Evolutionary conservation across 2,329 filamentous ascomycete species (phyloP).

Genomic region (Beauveria medogensis): DNA sequence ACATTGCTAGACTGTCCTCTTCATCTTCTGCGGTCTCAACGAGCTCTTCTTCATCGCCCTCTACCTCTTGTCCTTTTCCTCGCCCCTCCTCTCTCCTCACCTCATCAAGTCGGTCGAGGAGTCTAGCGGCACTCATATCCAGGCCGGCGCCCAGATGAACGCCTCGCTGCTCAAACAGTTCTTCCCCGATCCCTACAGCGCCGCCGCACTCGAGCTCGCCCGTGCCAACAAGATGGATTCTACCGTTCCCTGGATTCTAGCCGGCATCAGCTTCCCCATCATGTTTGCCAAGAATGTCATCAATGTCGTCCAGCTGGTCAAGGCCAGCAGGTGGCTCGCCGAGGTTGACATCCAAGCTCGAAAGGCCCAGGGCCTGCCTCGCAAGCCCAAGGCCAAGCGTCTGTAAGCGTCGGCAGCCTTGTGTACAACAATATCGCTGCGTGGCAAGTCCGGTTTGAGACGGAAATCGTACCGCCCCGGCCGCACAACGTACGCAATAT

Average conservation of each 20-base stretch:
- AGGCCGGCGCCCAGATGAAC: slow-evolving; percentile 62
- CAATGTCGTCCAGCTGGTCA: slow-evolving; percentile 89
- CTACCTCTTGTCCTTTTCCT: slow-evolving; percentile 95
- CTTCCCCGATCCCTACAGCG: slow-evolving; percentile 85
- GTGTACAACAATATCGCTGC: not conserved
- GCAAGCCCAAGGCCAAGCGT: slow-evolving; percentile 26
- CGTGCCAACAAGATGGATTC: slow-evolving; percentile 89
- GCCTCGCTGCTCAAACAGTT: slow-evolving; percentile 63
- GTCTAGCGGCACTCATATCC: slow-evolving; percentile 41
- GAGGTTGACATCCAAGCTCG: slow-evolving; percentile 75
- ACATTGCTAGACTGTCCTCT: slow-evolving; percentile 66
- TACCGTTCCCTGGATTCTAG: slow-evolving; percentile 60
- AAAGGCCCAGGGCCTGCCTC: slow-evolving; percentile 43
- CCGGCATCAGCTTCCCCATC: slow-evolving; percentile 70
- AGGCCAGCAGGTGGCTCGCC: slow-evolving; percentile 84
- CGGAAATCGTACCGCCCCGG: not conserved
- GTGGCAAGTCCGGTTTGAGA: not conserved
- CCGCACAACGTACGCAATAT: not conserved
- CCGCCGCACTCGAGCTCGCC: slow-evolving; percentile 84
- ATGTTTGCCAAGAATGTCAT: slow-evolving; percentile 91
- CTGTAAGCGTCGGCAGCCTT: not conserved
- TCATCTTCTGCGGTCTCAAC: slow-evolving; percentile 82
- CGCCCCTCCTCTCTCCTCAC: slow-evolving; percentile 77
- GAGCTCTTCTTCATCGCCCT: slow-evolving; percentile 97
- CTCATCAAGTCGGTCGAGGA: slow-evolving; percentile 59